phyloP scores from a whole-genome alignment of 306 rosid species.

The Sophora flavescens region DNA sequence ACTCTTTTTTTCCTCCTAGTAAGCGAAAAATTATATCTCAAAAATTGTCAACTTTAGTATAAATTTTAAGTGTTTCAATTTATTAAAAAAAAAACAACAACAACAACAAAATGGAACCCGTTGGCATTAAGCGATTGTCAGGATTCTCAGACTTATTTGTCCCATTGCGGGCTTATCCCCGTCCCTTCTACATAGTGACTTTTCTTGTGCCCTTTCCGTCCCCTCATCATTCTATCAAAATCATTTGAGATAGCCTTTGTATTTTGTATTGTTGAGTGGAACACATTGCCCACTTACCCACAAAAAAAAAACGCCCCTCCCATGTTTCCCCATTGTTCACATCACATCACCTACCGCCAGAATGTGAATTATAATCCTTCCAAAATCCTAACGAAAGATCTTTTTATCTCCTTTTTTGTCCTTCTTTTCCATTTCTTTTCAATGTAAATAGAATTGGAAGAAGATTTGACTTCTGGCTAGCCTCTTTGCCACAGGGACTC shows the following conservation, averaged over 20 bases:
- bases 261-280: slow-evolving; percentile 24
- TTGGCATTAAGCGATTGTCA: slow-evolving; percentile 46
- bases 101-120: too few relatives aligned
- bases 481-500: slow-evolving; percentile 27
- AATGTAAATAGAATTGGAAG: neutral
- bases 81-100: too few relatives aligned
- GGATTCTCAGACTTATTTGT: slow-evolving; percentile 50
- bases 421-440: neutral
- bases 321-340: slow-evolving; percentile 14
- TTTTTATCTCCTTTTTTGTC: slow-evolving; percentile 16
- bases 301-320: neutral
- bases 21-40: too few relatives aligned
- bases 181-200: slow-evolving; percentile 35
- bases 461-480: slow-evolving; percentile 32
- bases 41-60: too few relatives aligned
- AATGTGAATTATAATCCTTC: slow-evolving; percentile 32
- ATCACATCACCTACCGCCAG: neutral
- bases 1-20: too few relatives aligned
- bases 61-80: too few relatives aligned
- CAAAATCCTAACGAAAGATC: slow-evolving; percentile 49
- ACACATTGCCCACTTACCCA: slow-evolving; percentile 19
- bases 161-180: slow-evolving; percentile 37
- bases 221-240: slow-evolving; percentile 39
- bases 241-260: slow-evolving; percentile 2
- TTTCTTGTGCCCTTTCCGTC: slow-evolving; percentile 34